Conservation (phyloP, 2,329 filamentous ascomycete genomes). For the Colletotrichum orchidophilum region DNA sequence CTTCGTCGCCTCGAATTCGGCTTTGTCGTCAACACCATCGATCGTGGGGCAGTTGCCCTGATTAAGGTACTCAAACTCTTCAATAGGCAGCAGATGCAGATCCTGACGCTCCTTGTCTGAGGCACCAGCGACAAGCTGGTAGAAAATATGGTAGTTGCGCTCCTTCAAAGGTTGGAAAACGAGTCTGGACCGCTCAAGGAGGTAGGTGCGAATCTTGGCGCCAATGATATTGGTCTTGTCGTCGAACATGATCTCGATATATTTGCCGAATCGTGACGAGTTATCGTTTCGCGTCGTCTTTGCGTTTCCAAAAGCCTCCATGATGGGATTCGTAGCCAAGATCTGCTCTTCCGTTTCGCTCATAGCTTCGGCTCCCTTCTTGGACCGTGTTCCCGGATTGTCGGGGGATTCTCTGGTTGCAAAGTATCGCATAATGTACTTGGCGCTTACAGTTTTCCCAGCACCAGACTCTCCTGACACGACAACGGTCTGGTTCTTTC, state of each 20-base stretch:
- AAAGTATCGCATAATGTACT: conserved; percentile 99
- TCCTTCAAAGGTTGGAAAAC: conserved; percentile 98
- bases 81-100: conserved; percentile 80
- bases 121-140: conserved; percentile 94
- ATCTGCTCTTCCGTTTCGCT: conserved; percentile 99
- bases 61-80: conserved; percentile 96
- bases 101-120: conserved; percentile 84
- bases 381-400: conserved; percentile 80
- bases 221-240: conserved; percentile 95
- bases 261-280: conserved; percentile 98
- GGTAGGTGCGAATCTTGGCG: conserved; percentile 94
- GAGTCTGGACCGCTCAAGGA: conserved; percentile 92
- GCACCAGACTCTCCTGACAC: conserved; percentile 99
- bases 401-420: conserved; percentile 95
- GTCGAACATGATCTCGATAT: conserved; percentile 99
- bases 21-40: conserved; percentile 94
- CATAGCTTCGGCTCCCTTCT: conserved; percentile 82
- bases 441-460: conserved; percentile 98
- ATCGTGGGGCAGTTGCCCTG: conserved; percentile 92
- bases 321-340: conserved; percentile 96
- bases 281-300: conserved; percentile 99
- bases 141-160: conserved; percentile 99
- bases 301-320: conserved; percentile 99
- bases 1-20: conserved; percentile 89
- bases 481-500: conserved; percentile 96